Base-by-base conservation (phyloP, 2,329 filamentous ascomycete species). In the Fusarium sp. region DNA sequence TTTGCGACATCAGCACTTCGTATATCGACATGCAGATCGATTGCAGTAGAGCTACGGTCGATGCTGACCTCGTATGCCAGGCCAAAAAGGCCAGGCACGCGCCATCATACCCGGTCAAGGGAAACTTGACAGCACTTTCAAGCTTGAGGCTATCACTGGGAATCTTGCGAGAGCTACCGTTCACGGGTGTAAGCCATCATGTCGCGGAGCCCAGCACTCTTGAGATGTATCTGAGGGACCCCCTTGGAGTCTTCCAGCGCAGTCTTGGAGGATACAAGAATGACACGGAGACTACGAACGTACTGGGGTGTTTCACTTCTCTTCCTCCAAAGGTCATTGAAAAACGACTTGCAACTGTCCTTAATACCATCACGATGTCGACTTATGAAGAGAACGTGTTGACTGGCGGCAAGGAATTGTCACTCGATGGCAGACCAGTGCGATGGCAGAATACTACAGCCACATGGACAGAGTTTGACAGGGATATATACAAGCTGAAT, bases 91-190 rank as follows among this genome's bases (percentile, higher is more conserved):
- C 20, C 1, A 38, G 67, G 0, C 58, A 45, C 10, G 6, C 34
- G 1, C 52, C 34, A 8, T 41, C n/a, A 3, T 42, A 54, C 5
- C 64, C 64, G 0, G 6, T 41, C 4, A 14, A 36, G 1, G 58
- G 64, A 0, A 68, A 70, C n/a, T 18, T 38, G 32, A 68, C 57
- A 10, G 28, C 41, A 6, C 24, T 70, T 2, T 68, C 67, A 18
- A 34, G 47, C 20, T 2, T 0, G 1, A 24, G 7, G 12, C 1
- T 52, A 4, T 3, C 54, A 3, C 3, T 0, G 0, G 26, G 22
- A 3, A 6, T 57, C 1, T 8, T 44, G 2, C 8, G 0, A 7
- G 34, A 70, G 17, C 28, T 68, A 1, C 26, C 52, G n/a, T 58
- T 47, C 2, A 32, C 8, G 12, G 60, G 52, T 3, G 60, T 26